Conservation (phyloP, 2,329 filamentous ascomycete species). For the Raffaelea ambrosiae region DNA sequence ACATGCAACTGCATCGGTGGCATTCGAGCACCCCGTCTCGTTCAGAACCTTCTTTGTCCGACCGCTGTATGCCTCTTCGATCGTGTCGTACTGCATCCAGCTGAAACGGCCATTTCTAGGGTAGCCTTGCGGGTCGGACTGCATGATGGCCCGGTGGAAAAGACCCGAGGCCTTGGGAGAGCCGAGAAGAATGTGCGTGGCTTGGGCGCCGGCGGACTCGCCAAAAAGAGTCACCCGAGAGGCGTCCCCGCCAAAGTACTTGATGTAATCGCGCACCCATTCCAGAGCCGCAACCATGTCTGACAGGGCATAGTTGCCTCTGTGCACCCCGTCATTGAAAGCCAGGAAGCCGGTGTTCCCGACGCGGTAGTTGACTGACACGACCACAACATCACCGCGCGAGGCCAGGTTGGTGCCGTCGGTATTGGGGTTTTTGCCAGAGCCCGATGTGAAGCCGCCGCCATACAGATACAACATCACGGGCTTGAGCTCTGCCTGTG, state of each 20-base stretch:
- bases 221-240: slow-evolving; percentile 28
- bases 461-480: slow-evolving; percentile 40
- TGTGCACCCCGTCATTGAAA: slow-evolving; percentile 23
- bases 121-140: slow-evolving; percentile 19
- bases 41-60: slow-evolving; percentile 16
- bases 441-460: slow-evolving; percentile 30
- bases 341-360: slow-evolving; percentile 20
- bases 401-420: slow-evolving; percentile 36
- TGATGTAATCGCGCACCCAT: slow-evolving; percentile 29
- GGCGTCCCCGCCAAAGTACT: slow-evolving; percentile 23
- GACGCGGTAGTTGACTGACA: slow-evolving; percentile 32
- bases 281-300: slow-evolving; percentile 30
- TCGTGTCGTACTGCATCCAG: slow-evolving; percentile 14
- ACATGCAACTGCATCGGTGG: slow-evolving; percentile 16
- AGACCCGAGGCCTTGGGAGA: slow-evolving; percentile 18
- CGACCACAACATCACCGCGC: slow-evolving; percentile 33
- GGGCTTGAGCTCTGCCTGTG: slow-evolving; percentile 23
- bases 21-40: slow-evolving; percentile 16
- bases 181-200: slow-evolving; percentile 17
- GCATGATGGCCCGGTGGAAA: slow-evolving; percentile 21
- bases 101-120: slow-evolving; percentile 10
- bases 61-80: slow-evolving; percentile 14
- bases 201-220: slow-evolving; percentile 21
- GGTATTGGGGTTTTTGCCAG: slow-evolving; percentile 32
- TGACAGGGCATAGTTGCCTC: slow-evolving; percentile 32